A percentile compares a stretch with the other conserved stretches of the same genome.
These are phyloP conservation scores for Apiotrichum sp. DNA, from an alignment of 1,284 basidiomycete species.

Conservation along the genomic window DNA sequence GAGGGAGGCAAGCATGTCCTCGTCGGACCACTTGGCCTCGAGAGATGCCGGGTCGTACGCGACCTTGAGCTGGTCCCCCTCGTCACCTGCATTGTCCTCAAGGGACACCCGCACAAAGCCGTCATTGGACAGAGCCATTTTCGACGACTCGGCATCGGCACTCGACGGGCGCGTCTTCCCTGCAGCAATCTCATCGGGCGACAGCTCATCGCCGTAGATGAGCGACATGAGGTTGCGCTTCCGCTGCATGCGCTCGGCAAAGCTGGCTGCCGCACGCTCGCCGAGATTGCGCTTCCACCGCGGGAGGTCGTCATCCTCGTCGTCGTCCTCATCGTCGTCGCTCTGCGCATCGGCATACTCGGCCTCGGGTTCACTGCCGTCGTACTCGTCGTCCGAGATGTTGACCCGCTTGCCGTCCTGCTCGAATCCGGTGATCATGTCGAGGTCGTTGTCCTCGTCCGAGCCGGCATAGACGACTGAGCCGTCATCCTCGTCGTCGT, in stretches of 20 bases:
- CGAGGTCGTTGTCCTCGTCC: conserved; percentile 56
- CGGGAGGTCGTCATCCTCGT: conserved; percentile 52
- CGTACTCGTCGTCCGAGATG: conserved; percentile 39
- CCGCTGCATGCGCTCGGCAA: conserved; percentile 49
- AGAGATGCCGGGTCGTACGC: conserved; percentile 52
- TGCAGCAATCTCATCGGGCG: conserved; percentile 64
- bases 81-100: conserved; percentile 45
- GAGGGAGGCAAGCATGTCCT: conserved; percentile 77
- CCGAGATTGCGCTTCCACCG: conserved; percentile 74
- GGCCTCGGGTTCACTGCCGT: conserved; percentile 39
- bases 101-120: conserved; percentile 68
- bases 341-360: conserved; percentile 47
- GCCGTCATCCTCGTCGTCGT: conserved; percentile 41
- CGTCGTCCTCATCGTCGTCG: conserved; percentile 45
- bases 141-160: conserved; percentile 40
- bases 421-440: conserved; percentile 42
- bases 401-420: conserved; percentile 48
- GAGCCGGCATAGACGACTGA: conserved; percentile 68
- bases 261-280: conserved; percentile 55
- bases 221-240: conserved; percentile 75
- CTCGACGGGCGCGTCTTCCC: conserved; percentile 46
- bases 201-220: conserved; percentile 69
- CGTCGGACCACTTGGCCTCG: conserved; percentile 68
- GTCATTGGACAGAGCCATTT: conserved; percentile 44
- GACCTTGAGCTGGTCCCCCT: conserved; percentile 69